Conservation (phyloP, 2,329 filamentous ascomycete genomes). For the Colletotrichum salicis region DNA sequence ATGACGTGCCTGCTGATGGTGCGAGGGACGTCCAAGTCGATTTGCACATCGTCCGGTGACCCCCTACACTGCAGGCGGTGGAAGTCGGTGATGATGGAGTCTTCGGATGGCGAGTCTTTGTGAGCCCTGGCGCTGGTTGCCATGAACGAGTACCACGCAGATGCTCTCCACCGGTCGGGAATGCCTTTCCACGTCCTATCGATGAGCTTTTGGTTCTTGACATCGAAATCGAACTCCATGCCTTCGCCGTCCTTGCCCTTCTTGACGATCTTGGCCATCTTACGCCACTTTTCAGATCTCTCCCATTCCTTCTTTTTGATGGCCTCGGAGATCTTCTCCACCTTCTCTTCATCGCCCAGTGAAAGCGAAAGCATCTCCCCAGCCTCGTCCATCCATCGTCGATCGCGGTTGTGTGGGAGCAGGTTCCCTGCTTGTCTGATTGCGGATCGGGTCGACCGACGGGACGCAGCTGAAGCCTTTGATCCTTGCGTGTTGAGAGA, state of each 20-base stretch:
- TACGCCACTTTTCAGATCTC: constrained; percentile 74
- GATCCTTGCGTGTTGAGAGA: constrained; percentile 69
- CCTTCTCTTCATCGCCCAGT: constrained; percentile 67
- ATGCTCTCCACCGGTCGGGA: constrained; percentile 91
- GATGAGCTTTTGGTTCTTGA: constrained; percentile 83
- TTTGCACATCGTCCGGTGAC: constrained; percentile 93
- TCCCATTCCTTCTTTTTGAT: constrained; percentile 72
- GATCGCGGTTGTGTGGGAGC: constrained; percentile 69
- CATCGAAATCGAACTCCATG: constrained; percentile 82
- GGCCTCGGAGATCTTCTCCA: constrained; percentile 62
- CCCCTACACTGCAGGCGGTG: constrained; percentile 76
- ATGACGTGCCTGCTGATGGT: constrained; percentile 97
- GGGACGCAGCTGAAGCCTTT: constrained; percentile 60
- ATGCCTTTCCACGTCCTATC: constrained; percentile 98
- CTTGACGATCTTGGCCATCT: constrained; percentile 69
- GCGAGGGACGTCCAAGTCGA: constrained; percentile 94
- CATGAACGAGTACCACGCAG: constrained; percentile 95
- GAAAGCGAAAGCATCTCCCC: constrained; percentile 73
- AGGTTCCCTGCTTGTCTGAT: constrained; percentile 68
- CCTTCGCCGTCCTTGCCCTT: constrained; percentile 64
- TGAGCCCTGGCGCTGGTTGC: constrained; percentile 77
- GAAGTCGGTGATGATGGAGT: constrained; percentile 77
- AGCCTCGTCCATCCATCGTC: constrained; percentile 71
- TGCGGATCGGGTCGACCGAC: constrained; percentile 64
- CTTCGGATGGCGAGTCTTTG: constrained; percentile 72